Evolutionary conservation across 2,329 filamentous ascomycete species (phyloP).

Genomic region (Penicillium sp.): DNA sequence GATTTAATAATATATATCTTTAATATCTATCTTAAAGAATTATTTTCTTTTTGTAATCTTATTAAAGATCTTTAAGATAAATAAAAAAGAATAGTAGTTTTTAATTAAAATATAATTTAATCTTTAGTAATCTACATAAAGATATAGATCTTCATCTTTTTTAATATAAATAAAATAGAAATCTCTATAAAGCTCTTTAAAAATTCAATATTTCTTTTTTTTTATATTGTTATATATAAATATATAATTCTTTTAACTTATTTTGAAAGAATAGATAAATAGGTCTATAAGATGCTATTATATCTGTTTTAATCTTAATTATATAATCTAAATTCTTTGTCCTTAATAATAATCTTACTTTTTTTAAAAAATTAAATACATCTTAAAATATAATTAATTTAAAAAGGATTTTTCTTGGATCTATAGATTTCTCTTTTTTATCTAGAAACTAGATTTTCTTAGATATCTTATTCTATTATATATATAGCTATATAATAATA

Average conservation of each 20-base stretch:
- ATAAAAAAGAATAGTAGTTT: neutral
- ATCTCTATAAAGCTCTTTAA: neutral
- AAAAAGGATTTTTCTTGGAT: too few species aligned
- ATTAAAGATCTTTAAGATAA: neutral
- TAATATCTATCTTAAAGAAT: neutral
- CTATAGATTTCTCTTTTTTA: too few species aligned
- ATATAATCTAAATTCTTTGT: neutral
- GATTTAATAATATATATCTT: neutral
- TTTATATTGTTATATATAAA: neutral
- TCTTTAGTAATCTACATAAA: slow-evolving; percentile 1
- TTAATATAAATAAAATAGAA: neutral
- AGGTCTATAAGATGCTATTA: neutral
- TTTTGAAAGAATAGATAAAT: neutral
- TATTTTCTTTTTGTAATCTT: neutral
- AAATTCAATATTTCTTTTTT: neutral
- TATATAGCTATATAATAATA: too few species aligned
- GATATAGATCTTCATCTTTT: neutral
- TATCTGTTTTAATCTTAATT: neutral
- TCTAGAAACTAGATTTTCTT: neutral
- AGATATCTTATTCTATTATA: too few species aligned
- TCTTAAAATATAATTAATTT: neutral
- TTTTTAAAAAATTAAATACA: neutral
- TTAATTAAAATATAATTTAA: slow-evolving; percentile 1
- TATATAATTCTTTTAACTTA: neutral
- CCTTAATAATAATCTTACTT: neutral